These are phyloP conservation scores for Diplodia corticola DNA, from an alignment of 2,329 filamentous ascomycete species.

Conservation along the genomic window DNA sequence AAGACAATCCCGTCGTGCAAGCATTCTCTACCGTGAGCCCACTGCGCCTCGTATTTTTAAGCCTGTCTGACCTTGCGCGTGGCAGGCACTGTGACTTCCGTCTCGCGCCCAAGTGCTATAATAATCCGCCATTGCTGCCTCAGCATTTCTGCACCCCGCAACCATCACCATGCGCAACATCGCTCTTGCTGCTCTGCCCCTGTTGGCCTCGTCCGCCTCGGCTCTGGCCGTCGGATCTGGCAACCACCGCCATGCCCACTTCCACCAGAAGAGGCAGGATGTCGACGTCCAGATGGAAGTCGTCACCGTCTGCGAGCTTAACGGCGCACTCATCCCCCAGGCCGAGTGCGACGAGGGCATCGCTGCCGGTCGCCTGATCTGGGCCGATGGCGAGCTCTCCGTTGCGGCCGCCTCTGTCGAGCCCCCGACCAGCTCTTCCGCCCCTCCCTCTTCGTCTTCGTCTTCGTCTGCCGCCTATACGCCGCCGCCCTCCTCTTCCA, in stretches of 20 bases:
- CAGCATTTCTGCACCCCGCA: neutral
- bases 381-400: constrained; percentile 51
- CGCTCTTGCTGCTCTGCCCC: constrained; percentile 13
- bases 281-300: constrained; percentile 60
- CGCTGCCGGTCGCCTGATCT: constrained; percentile 64
- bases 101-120: constrained; percentile 1
- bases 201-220: constrained; percentile 16
- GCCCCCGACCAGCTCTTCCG: constrained; percentile 27
- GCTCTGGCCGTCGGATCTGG: constrained; percentile 16
- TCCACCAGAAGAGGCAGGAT: constrained; percentile 26
- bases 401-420: constrained; percentile 30
- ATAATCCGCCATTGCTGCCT: constrained; percentile 5
- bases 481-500: neutral
- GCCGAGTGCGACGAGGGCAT: constrained; percentile 72
- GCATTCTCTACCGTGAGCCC: constrained; percentile 13
- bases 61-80: constrained; percentile 9
- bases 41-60: neutral
- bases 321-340: constrained; percentile 61
- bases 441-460: constrained; percentile 30
- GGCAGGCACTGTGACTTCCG: neutral
- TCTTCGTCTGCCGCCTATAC: constrained; percentile 37
- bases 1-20: constrained; percentile 13
- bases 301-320: constrained; percentile 70
- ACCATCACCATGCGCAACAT: constrained; percentile 15
- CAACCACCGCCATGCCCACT: constrained; percentile 17